These are phyloP conservation scores for Gamsiella multidivaricata DNA, from an alignment of 192 early-diverging fungal species.

Conservation along the genomic window DNA sequence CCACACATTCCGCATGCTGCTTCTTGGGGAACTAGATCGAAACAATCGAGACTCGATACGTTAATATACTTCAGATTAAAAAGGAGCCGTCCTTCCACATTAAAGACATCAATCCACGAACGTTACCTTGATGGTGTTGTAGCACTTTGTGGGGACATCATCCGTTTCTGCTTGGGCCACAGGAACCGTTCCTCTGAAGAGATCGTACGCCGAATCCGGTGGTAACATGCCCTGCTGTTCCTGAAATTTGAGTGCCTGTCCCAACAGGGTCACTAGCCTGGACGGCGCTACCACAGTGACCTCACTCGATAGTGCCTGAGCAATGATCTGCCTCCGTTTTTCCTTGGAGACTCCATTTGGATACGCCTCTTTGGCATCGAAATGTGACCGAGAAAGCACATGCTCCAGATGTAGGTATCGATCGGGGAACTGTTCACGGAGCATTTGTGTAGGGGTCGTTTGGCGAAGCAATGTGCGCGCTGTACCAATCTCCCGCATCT, in stretches of 20 bases:
- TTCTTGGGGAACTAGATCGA: slow-evolving; percentile 85
- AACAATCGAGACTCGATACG: not conserved
- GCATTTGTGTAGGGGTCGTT: slow-evolving; percentile 90
- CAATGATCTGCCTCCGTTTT: slow-evolving; percentile 79
- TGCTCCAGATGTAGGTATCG: slow-evolving; percentile 87
- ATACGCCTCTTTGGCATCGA: slow-evolving; percentile 82
- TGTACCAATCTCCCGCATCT: slow-evolving; percentile 83
- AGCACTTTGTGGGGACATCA: slow-evolving; percentile 71
- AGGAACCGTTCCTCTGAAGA: slow-evolving; percentile 80
- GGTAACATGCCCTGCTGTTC: slow-evolving; percentile 80
- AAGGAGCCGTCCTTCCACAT: too few relatives aligned
- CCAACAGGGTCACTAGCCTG: slow-evolving; percentile 85
- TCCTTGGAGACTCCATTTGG: slow-evolving; percentile 72
- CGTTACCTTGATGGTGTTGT: slow-evolving; percentile 84
- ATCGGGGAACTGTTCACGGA: slow-evolving; percentile 80
- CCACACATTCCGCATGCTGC: slow-evolving; percentile 77
- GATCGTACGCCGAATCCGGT: slow-evolving; percentile 76
- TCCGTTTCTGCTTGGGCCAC: slow-evolving; percentile 78
- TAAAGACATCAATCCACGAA: not conserved
- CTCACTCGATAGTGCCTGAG: slow-evolving; percentile 71
- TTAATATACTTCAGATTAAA: not conserved
- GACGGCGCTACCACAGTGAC: slow-evolving; percentile 80
- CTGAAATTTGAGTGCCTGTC: slow-evolving; percentile 93
- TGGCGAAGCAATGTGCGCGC: slow-evolving; percentile 87
- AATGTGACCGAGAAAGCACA: slow-evolving; percentile 73